Evolutionary conservation across 441 rosid genomes (phyloP).

Genomic region (Erysimum cheiri): DNA sequence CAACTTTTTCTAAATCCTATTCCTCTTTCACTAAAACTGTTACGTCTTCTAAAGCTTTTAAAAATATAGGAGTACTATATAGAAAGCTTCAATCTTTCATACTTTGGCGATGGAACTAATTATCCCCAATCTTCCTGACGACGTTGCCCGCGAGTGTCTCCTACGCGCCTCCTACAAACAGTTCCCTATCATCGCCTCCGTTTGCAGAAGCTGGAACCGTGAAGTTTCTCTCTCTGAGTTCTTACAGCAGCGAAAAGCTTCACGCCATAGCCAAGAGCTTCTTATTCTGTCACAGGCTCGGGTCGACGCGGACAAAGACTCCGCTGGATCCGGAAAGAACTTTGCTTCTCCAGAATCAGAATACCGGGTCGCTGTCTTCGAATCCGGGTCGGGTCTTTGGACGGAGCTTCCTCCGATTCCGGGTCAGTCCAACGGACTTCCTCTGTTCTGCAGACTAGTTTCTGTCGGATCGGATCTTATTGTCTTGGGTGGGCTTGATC

Average conservation of each 20-base stretch:
- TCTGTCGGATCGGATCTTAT: slow-evolving; percentile 65
- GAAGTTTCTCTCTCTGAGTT: slow-evolving; percentile 44
- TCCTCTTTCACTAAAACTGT: slow-evolving; percentile 5
- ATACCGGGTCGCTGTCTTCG: slow-evolving; percentile 55
- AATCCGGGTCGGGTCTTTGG: slow-evolving; percentile 65
- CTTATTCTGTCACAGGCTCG: slow-evolving; percentile 62
- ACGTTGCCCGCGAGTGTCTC: slow-evolving; percentile 55
- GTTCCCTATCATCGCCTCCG: slow-evolving; percentile 44
- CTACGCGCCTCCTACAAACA: slow-evolving; percentile 46
- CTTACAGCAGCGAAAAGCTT: slow-evolving; percentile 40
- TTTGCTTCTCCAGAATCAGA: slow-evolving; percentile 40
- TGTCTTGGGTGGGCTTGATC: slow-evolving; percentile 74
- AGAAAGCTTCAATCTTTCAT: not conserved
- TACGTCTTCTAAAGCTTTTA: slow-evolving; percentile 5
- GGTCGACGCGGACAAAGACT: slow-evolving; percentile 32
- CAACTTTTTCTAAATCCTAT: slow-evolving; percentile 25
- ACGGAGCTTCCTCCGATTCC: slow-evolving; percentile 60
- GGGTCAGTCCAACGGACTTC: slow-evolving; percentile 53
- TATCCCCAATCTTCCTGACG: slow-evolving; percentile 51
- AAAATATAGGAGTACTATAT: not conserved
- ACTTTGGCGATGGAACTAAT: slow-evolving; percentile 42
- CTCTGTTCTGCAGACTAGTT: slow-evolving; percentile 62
- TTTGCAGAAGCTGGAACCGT: slow-evolving; percentile 51
- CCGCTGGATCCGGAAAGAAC: slow-evolving; percentile 37
- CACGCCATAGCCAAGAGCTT: slow-evolving; percentile 48